Conservation (phyloP, 352 stramenopile genomes). For the Phytopythium kandeliae region DNA sequence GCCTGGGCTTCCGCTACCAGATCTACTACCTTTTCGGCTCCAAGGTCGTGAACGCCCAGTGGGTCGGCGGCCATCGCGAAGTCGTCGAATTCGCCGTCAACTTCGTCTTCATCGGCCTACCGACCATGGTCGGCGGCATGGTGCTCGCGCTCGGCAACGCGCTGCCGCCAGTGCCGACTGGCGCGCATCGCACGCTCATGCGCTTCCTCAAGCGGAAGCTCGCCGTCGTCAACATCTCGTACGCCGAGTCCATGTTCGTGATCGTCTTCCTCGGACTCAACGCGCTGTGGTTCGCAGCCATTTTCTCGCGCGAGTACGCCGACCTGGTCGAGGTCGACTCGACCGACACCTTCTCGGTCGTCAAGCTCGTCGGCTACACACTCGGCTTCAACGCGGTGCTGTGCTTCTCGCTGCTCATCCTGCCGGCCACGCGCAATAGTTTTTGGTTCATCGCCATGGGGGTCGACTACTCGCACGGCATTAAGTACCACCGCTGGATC, state of each 20-base stretch:
- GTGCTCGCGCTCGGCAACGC: conserved; percentile 57
- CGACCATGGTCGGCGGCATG: conserved; percentile 70
- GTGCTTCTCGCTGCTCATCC: conserved; percentile 55
- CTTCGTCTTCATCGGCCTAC: conserved; percentile 64
- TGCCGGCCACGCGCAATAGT: conserved; percentile 63
- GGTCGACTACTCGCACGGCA: conserved; percentile 81
- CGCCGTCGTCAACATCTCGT: conserved; percentile 75
- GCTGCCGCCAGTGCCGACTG: conserved; percentile 61
- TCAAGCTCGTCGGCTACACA: conserved; percentile 48
- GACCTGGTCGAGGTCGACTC: conserved; percentile 42
- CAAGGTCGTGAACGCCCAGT: conserved; percentile 34
- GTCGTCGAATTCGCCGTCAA: conserved; percentile 69
- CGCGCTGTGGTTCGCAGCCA: conserved; percentile 71
- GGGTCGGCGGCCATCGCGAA: conserved; percentile 71
- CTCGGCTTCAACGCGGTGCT: conserved; percentile 76
- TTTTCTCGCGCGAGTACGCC: conserved; percentile 66
- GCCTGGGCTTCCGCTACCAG: conserved; percentile 49
- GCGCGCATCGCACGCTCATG: conserved; percentile 63
- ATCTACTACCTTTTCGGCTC: conserved; percentile 63
- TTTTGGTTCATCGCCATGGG: conserved; percentile 84
- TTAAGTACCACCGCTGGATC: conserved; percentile 88
- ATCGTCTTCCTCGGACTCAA: conserved; percentile 74
- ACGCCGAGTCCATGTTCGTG: conserved; percentile 64
- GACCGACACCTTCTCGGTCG: conserved; percentile 31
- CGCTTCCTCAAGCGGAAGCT: conserved; percentile 83